A percentile compares a stretch with the other conserved stretches of the same genome.
These are phyloP conservation scores for Penicillium crystallinum DNA, from an alignment of 495 filamentous ascomycete species.

Conservation along the genomic window DNA sequence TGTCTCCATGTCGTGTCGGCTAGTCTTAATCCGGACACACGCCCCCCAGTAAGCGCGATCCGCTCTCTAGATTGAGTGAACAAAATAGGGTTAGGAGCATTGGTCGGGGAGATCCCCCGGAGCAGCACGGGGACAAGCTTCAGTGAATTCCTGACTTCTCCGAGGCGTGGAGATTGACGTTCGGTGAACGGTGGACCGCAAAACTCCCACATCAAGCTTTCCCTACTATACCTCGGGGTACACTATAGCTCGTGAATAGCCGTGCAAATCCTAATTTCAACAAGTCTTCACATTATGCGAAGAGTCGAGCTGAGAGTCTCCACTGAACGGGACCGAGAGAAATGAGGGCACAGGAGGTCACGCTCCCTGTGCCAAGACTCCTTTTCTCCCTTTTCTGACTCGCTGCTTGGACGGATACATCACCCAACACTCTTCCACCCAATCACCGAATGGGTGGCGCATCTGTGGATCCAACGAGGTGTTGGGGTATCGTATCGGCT, in stretches of 20 bases:
- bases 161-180: background rate
- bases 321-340: background rate
- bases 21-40: background rate
- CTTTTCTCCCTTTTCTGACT: background rate
- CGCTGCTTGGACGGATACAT: slow-evolving; percentile 12
- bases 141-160: background rate
- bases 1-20: background rate
- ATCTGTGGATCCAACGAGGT: background rate
- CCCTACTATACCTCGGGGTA: background rate
- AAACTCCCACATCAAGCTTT: too few relatives aligned
- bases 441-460: background rate
- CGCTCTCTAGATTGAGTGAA: background rate
- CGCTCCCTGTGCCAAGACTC: background rate
- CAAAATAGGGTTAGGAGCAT: background rate
- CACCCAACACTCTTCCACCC: background rate
- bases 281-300: background rate
- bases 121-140: background rate
- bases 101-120: background rate
- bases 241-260: background rate
- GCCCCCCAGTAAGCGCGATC: slow-evolving; percentile 1
- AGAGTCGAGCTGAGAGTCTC: background rate
- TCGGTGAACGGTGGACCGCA: background rate
- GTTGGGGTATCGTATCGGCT: background rate
- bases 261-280: background rate
- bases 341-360: background rate